Evolutionary conservation across 805 yeast genomes (phyloP), one percentile per base, ranked within the genome.

Genomic region (Nakazawaea holstii): DNA sequence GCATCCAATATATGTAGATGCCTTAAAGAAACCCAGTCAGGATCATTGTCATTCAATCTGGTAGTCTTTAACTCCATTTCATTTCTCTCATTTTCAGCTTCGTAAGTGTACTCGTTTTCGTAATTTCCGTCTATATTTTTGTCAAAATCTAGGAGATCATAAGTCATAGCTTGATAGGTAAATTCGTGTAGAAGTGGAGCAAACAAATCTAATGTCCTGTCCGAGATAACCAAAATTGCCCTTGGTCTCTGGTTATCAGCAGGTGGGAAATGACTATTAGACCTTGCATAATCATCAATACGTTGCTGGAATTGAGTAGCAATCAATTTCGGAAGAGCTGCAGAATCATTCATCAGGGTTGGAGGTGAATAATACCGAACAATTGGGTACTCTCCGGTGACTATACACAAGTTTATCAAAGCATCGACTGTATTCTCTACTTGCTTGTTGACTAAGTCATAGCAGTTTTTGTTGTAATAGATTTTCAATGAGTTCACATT

Each of bases 111-210:
- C n/a, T 59, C 58, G 53, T 74, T 52, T 15, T 24, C 26, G 29
- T 48, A 51, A 14, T 52, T 29, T 9, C 53, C 55, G 17, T 52
- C 38, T 11, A 45, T 43, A 37, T 52, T 49, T 14, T 38, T 35
- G 13, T 53, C 54, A 28, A 70, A 69, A 29, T 67, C 68, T 1
- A 75, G 73, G 27, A 84, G 65, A 62, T 92, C 99, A 68, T 84
- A 84, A 15, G 91, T 85, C 87, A 91, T 82, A 4, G 97, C 91
- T 65, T 92, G 95, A 64, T 91, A 94, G 24, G 84, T 79, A 64
- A 91, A 88, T 61, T 89, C 96, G 63, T 94, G 98, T 46, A 91
- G 65, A 41, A 94, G 61, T 0, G 97, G 96, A 6, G 94, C 86
- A 56, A 79, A 78, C 42, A 85, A 69, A 62, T 95, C 99, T 60